Percentiles rank a stretch among this genome's conserved stretches.
Conservation (phyloP, 129 eudicot genomes). For the Apium graveolens region DNA sequence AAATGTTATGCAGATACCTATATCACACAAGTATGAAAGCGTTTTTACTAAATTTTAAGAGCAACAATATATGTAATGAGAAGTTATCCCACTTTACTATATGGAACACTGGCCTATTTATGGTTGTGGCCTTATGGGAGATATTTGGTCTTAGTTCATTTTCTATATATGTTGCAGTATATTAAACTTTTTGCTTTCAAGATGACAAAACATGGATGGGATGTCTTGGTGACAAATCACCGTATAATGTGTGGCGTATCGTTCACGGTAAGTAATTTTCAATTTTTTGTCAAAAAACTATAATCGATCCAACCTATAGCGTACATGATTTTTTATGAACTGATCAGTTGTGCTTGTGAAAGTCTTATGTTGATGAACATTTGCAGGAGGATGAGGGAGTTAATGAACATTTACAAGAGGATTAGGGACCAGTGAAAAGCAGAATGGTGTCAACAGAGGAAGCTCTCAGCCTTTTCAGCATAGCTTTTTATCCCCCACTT, state of each 20-base stretch:
- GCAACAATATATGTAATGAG: not conserved
- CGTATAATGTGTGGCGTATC: constrained; percentile 5
- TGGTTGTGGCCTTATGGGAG: not conserved
- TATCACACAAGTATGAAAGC: not conserved
- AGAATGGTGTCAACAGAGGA: too few relatives aligned
- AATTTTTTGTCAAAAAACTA: not conserved
- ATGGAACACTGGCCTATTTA: not conserved
- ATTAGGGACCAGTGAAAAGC: too few relatives aligned
- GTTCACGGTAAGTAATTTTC: constrained; percentile 2
- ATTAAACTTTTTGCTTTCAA: constrained; percentile 3
- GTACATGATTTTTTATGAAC: too few relatives aligned
- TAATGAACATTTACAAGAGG: too few relatives aligned
- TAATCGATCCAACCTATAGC: too few relatives aligned
- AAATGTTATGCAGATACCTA: not conserved
- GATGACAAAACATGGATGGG: constrained; percentile 11
- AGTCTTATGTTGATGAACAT: too few relatives aligned
- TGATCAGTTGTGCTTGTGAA: too few relatives aligned
- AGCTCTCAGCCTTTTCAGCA: too few relatives aligned
- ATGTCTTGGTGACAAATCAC: constrained; percentile 8
- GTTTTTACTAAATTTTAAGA: not conserved
- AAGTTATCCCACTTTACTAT: not conserved
- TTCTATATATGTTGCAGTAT: constrained; percentile 3
- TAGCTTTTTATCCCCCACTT: too few relatives aligned
- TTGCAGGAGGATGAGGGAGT: too few relatives aligned
- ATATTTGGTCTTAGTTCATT: not conserved